Evolutionary conservation across 169 alveolate genomes (phyloP).

Genomic region (Babesia caballi): DNA sequence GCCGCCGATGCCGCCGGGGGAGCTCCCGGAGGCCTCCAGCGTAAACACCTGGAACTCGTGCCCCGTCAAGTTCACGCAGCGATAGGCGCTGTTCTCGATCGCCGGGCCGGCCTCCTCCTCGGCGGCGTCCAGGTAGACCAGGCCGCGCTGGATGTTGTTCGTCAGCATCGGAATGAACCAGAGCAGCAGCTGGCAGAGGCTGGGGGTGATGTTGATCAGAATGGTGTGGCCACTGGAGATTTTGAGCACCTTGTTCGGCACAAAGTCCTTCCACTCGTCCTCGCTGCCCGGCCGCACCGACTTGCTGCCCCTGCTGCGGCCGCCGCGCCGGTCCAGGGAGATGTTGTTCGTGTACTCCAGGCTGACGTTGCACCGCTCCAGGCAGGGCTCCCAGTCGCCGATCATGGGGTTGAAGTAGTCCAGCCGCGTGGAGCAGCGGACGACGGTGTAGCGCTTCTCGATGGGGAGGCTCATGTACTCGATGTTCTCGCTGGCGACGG

Average conservation of each 20-base stretch:
- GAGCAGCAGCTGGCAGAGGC: constrained; percentile 75
- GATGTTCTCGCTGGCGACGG: constrained; percentile 57
- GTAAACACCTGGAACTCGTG: constrained; percentile 47
- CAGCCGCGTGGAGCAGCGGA: constrained; percentile 61
- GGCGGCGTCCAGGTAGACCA: constrained; percentile 21
- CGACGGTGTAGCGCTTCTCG: constrained; percentile 54
- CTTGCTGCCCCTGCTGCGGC: constrained; percentile 12
- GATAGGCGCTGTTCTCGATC: constrained; percentile 43
- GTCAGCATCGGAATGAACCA: constrained; percentile 78
- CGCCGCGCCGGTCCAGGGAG: constrained; percentile 12
- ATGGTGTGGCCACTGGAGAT: constrained; percentile 71
- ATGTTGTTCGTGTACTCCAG: constrained; percentile 55
- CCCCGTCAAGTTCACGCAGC: constrained; percentile 53
- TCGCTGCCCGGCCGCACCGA: constrained; percentile 57
- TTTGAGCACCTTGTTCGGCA: constrained; percentile 72
- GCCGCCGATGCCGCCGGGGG: constrained; percentile 29
- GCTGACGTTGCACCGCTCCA: constrained; percentile 68
- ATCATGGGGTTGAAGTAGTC: constrained; percentile 75
- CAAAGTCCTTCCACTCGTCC: constrained; percentile 69
- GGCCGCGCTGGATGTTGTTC: constrained; percentile 45
- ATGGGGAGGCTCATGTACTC: constrained; percentile 49
- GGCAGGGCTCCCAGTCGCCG: constrained; percentile 83
- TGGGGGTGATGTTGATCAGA: constrained; percentile 81
- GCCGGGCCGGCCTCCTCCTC: constrained; percentile 5
- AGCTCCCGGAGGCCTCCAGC: constrained; percentile 12